Conservation (phyloP, 2,329 filamentous ascomycete genomes). For the Fusarium redolens region DNA sequence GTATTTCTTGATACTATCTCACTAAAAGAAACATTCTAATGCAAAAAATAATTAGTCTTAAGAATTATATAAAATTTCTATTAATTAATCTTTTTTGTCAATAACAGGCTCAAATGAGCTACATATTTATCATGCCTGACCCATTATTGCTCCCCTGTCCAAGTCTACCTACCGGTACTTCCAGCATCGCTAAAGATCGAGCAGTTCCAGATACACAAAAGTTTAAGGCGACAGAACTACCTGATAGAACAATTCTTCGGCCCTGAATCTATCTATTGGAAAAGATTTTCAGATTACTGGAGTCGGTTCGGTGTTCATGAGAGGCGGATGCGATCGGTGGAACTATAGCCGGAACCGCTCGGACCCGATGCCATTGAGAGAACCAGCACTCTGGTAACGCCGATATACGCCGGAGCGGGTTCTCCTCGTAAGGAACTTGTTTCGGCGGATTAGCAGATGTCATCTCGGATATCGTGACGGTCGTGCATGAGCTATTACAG, state of each 20-base stretch:
- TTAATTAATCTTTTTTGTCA: no score
- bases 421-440: background rate
- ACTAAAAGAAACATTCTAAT: background rate
- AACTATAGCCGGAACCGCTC: background rate
- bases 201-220: no score
- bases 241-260: no score
- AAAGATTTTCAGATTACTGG: accelerated
- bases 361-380: background rate
- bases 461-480: background rate
- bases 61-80: no score
- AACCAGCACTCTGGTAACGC: background rate
- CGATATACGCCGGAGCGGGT: background rate
- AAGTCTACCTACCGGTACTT: no score
- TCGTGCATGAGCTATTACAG: background rate
- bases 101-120: no score
- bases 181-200: no score
- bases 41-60: accelerated
- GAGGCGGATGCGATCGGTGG: background rate
- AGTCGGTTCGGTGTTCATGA: no score
- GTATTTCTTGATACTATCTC: background rate
- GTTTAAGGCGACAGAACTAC: no score
- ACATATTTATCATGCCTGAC: no score
- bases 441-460: background rate
- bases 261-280: accelerated
- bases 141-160: no score